Base-by-base conservation (phyloP, 1,284 basidiomycete genomes). In the Amylostereum areolatum region DNA sequence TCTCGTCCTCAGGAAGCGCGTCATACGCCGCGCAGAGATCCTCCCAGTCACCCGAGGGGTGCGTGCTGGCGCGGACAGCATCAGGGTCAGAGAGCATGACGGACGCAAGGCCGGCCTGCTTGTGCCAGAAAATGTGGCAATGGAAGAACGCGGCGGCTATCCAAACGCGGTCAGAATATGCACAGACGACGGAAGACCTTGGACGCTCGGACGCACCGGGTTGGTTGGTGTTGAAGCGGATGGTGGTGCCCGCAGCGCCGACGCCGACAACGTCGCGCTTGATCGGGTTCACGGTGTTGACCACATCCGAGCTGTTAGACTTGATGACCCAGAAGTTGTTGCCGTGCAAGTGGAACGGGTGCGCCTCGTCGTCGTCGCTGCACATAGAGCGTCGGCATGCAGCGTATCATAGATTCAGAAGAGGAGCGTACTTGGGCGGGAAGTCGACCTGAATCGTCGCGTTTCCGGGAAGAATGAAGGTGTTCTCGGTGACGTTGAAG, bases 401-500 rank as follows among this genome's bases (percentile, higher is more conserved):
- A 35, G 8, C 33, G 33, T 35, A n/a, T n/a, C 8, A 35, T 8
- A 8, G 33, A n/a, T n/a, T n/a, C n/a, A n/a, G 33, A 35, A 35
- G 33, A n/a, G 33, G 33, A 8, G 33, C n/a, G 33, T 35, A n/a
- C 8, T n/a, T 35, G 8, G 33, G 33, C 33, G 33, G 33, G 55
- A 65, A 59, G 4, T 49, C 45, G 37, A 63, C 34, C 46, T 65
- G 55, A 28, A 65, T 55, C 27, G 56, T 52, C 35, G 55, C 52
- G 50, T 61, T 58, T 10, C 33, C 34, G 7, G 60, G 60, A n/a
- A 63, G 47, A 24, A 64, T 45, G 47, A 65, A 63, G 3, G 62
- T 66, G 49, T 66, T 62, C 53, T 66, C 64, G 2, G 59, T 59
- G 12, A 50, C 41, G 44, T 59, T 56, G 56, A 63, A 64, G 43